Evolutionary conservation across 441 rosid species (phyloP).

Genomic region (Kokia cookei): DNA sequence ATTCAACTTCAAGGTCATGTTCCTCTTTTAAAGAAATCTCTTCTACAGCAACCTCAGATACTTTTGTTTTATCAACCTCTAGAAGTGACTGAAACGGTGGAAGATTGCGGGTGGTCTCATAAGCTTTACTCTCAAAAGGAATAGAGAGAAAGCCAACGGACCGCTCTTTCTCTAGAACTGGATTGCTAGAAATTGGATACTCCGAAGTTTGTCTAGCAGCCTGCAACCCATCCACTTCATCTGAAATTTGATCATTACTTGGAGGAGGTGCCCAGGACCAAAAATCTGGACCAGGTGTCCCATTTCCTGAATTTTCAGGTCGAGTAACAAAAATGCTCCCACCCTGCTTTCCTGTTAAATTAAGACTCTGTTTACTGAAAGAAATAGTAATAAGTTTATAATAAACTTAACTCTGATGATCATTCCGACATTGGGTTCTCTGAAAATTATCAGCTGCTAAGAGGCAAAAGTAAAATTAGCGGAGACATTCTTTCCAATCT

Average conservation of each 20-base stretch:
- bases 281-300: slow-evolving; percentile 91
- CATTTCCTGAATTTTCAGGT: slow-evolving; percentile 37
- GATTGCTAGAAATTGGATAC: slow-evolving; percentile 29
- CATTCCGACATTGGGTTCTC: not conserved
- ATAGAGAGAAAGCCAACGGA: slow-evolving; percentile 50
- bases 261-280: slow-evolving; percentile 91
- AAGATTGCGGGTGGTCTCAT: slow-evolving; percentile 29
- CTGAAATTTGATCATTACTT: slow-evolving; percentile 19
- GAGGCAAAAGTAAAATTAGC: not conserved
- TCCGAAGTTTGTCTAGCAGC: slow-evolving; percentile 22
- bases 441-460: not conserved
- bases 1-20: slow-evolving; percentile 37
- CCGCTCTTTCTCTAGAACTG: slow-evolving; percentile 55
- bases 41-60: slow-evolving; percentile 26
- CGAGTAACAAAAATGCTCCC: slow-evolving; percentile 35
- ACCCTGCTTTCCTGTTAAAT: slow-evolving; percentile 32
- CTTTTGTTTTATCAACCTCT: slow-evolving; percentile 41
- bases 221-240: slow-evolving; percentile 18
- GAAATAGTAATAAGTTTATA: not conserved
- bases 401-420: not conserved
- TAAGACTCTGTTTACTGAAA: not conserved
- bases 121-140: slow-evolving; percentile 71
- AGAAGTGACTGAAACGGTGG: slow-evolving; percentile 70
- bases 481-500: not conserved
- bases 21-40: slow-evolving; percentile 27